Base-by-base conservation (phyloP, 108 stramenopile genomes). In the Parietichytrium sp. region DNA sequence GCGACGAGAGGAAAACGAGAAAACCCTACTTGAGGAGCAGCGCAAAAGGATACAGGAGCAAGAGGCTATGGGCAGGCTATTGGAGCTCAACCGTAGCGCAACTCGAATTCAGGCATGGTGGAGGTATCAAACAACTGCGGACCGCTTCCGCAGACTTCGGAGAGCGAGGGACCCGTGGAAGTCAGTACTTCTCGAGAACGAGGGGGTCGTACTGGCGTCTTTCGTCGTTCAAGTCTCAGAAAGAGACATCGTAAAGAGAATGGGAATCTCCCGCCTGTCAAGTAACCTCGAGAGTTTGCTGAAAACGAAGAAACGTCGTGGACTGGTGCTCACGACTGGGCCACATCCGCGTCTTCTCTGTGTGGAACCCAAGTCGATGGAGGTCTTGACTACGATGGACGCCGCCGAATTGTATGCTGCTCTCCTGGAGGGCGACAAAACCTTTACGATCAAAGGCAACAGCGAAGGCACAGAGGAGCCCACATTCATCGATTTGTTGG, bases 181-280 rank as follows among this genome's bases (percentile, higher is more conserved):
- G 25, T 8, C 36, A 6, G 61, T 72, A 7, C 61, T 72, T 38
- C 38, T 6, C 1, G 38, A 33, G 6, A 47, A 72, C 2, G 61
- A 72, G 3, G 61, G 38, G 8, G 61, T n/a, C 16, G 10, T 72
- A 1, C 20, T 72, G 61, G 45, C 38, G 23, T 72, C 61, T 15
- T 72, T 72, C 45, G 61, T 72, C 13, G 61, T 72, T 12, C 61
- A 72, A 16, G 45, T 33, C 42, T 72, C 61, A n/a, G 61, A 72
- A 42, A 16, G 61, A n/a, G 61, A 72, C 38, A 1, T 72, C 45
- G 61, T 72, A 42, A 33, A 42, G 23, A 36, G 25, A 23, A 36
- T 72, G 33, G 61, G 61, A 10, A n/a, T 72, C 10, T 72, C 61
- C 0, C 36, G 45, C 10, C 6, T 72, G 10, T n/a, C 61, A 16